Evolutionary conservation across 805 yeast species (phyloP).

Genomic region (Phaffomyces opuntiae): DNA sequence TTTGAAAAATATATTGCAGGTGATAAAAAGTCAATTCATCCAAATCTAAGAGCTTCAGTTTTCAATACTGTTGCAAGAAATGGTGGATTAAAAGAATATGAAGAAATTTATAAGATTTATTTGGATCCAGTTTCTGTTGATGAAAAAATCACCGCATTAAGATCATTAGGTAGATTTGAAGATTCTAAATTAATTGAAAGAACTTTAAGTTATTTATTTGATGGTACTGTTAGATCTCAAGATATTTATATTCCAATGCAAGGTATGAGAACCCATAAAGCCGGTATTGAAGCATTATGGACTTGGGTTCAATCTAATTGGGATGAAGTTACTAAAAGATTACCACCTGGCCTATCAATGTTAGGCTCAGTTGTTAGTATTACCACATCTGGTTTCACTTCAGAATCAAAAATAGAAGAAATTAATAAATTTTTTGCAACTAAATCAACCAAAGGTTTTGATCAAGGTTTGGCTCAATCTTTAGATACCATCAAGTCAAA

Average conservation of each 20-base stretch:
- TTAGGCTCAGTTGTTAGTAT: conserved; percentile 66
- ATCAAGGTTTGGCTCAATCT: conserved; percentile 59
- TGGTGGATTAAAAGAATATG: conserved; percentile 59
- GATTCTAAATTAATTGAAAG: conserved; percentile 45
- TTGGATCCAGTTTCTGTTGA: conserved; percentile 52
- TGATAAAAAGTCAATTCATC: conserved; percentile 62
- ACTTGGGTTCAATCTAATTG: conserved; percentile 67
- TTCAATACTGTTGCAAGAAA: conserved; percentile 58
- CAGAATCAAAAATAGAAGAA: conserved; percentile 42
- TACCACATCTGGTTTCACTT: conserved; percentile 55
- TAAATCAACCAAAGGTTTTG: conserved; percentile 56
- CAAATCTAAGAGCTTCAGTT: conserved; percentile 62
- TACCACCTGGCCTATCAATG: conserved; percentile 81
- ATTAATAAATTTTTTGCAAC: conserved; percentile 44
- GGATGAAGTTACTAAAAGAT: conserved; percentile 54
- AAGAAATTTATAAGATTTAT: conserved; percentile 54
- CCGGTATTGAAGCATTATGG: conserved; percentile 69
- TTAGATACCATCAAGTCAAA: conserved; percentile 53
- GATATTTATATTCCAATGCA: conserved; percentile 74
- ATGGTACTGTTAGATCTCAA: conserved; percentile 58
- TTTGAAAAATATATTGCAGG: conserved; percentile 54
- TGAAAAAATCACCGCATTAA: conserved; percentile 64
- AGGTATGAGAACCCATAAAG: conserved; percentile 56
- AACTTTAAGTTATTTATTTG: conserved; percentile 49
- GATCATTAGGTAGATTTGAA: conserved; percentile 59